Evolutionary conservation across 768 basidiomycete species (phyloP), one percentile per base, ranked within the genome.

Genomic region (Boletus bicolor): DNA sequence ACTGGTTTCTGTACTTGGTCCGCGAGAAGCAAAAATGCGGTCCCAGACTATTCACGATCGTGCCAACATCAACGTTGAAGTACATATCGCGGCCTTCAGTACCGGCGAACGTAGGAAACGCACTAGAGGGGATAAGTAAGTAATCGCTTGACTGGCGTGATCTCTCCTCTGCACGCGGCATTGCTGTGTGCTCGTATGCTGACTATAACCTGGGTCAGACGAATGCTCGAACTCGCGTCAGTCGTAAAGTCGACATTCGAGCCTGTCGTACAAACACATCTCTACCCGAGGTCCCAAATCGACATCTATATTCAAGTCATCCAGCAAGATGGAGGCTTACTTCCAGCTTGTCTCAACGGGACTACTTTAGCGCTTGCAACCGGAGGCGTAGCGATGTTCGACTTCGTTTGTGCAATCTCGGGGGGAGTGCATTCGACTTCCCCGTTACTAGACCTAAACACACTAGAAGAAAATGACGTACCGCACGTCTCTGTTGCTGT

Each of bases 211-310:
- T 49, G 41, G 46, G 43, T 35, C 61, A 96, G 95, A 72, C 92
- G 93, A 15, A 79, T 91, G 59, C 76, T 90, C 57, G 97, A 99
- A 73, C 78, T 97, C 59, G 90, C 88, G 11, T 79, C 91, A 3
- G 84, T 87, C 24, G 86, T 98, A 59, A 91, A 92, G 74, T 86
- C 91, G 32, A 98, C 97, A 0, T 98, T 99, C 68, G 96, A 98
- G 68, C 93, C 95, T 41, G 93, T 96, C 53, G 83, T 99, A 24
- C 90, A 93, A 68, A 89, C 90, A 7, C 81, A 80, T 57, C 81
- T 99, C 45, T 98, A 97, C 73, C 96, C 96, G 21, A 86, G 97
- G 47, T 91, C 91, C 35, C 87, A 94, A 69, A 97, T 99, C 69
- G 92, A 96, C 73, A 86, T 99, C 57, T 91, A 86, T 71, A 79